Percentiles rank a stretch among this genome's conserved stretches.
These are phyloP conservation scores for Acidiella bohemica DNA, from an alignment of 495 filamentous ascomycete species.

Conservation along the genomic window DNA sequence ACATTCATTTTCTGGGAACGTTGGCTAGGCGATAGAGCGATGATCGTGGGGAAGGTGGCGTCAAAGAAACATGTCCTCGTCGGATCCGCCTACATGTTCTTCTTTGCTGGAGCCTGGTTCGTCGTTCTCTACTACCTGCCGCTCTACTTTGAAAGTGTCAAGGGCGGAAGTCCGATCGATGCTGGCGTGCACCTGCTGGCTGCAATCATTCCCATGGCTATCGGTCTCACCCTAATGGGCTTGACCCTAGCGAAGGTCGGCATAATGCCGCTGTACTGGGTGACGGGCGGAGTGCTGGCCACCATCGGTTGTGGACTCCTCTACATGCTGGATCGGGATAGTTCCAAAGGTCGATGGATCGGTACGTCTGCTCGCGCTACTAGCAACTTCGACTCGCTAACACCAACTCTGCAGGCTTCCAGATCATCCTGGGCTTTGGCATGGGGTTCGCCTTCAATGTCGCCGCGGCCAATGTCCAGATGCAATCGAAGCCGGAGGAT, in stretches of 20 bases:
- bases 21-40: background rate
- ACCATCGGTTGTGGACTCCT: constrained; percentile 4
- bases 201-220: background rate
- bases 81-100: constrained; percentile 10
- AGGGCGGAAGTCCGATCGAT: constrained; percentile 4
- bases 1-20: background rate
- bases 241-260: background rate
- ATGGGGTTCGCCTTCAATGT: background rate
- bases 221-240: constrained; percentile 5
- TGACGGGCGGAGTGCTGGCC: constrained; percentile 11
- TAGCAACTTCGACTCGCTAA: background rate
- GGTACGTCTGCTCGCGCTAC: background rate
- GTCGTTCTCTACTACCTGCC: constrained; percentile 22
- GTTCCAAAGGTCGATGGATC: constrained; percentile 14
- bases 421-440: background rate
- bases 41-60: constrained; percentile 35
- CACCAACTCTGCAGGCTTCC: background rate
- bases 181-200: constrained; percentile 23
- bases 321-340: constrained; percentile 13
- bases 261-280: constrained; percentile 7
- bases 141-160: constrained; percentile 25
- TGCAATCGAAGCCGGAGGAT: constrained; percentile 13
- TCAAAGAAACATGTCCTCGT: constrained; percentile 40
- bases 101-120: constrained; percentile 17
- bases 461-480: constrained; percentile 20